A percentile compares a stretch with the other conserved stretches of the same genome.
Evolutionary conservation across 108 stramenopile species (phyloP).

Genomic region (Nitzschia sp.): DNA sequence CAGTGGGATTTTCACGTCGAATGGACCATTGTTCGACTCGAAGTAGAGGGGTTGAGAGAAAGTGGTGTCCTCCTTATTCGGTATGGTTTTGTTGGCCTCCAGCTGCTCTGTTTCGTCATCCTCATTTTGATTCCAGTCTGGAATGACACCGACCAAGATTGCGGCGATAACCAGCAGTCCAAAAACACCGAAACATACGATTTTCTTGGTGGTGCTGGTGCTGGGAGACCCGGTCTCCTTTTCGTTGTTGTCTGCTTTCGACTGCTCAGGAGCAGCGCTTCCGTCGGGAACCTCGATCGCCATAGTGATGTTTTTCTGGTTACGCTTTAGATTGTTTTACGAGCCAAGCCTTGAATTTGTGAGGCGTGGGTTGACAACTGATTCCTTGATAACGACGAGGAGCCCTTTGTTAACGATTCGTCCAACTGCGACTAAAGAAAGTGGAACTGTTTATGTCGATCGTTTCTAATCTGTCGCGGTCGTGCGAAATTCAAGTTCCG

Average conservation of each 20-base stretch:
- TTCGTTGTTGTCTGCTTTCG: background rate
- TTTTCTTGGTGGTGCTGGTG: background rate
- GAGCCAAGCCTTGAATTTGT: background rate
- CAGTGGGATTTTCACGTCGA: conserved; percentile 6
- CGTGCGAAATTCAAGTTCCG: background rate
- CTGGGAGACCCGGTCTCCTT: background rate
- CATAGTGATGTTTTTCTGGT: conserved; percentile 6
- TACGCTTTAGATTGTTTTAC: background rate
- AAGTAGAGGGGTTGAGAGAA: background rate
- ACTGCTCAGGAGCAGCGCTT: background rate
- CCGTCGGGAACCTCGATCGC: conserved; percentile 9
- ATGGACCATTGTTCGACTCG: background rate
- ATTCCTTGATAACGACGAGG: background rate
- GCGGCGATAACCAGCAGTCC: background rate
- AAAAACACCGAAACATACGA: background rate
- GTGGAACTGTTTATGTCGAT: background rate
- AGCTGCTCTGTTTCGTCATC: background rate
- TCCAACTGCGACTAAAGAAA: background rate
- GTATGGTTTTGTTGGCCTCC: background rate
- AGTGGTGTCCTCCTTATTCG: background rate
- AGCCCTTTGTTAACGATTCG: background rate
- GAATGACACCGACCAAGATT: conserved; percentile 9
- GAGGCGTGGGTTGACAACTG: background rate
- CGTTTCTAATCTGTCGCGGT: background rate
- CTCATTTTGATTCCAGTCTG: conserved; percentile 10